A percentile compares a stretch with the other conserved stretches of the same genome.
These are phyloP conservation scores for Boletus pseudopeckii DNA, from an alignment of 768 basidiomycete genomes.

Conservation along the genomic window DNA sequence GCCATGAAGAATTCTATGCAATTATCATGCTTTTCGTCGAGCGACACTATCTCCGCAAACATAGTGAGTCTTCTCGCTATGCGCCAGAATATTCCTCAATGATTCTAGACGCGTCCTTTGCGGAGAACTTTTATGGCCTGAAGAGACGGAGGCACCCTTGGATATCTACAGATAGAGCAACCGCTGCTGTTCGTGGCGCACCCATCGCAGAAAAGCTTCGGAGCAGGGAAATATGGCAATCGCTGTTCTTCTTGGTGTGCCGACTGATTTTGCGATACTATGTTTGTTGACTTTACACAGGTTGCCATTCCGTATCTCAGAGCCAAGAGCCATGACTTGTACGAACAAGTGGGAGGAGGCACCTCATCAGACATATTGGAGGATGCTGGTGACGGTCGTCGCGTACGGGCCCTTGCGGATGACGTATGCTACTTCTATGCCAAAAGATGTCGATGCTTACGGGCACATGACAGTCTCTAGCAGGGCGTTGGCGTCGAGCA, in stretches of 20 bases:
- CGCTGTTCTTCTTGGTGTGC: constrained; percentile 76
- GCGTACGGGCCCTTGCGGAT: constrained; percentile 46
- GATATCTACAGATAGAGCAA: constrained; percentile 65
- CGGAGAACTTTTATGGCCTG: constrained; percentile 95
- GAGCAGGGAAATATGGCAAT: constrained; percentile 65
- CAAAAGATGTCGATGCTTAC: constrained; percentile 2
- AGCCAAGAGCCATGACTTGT: constrained; percentile 87
- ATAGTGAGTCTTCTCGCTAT: constrained; percentile 51
- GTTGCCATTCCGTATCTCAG: constrained; percentile 86
- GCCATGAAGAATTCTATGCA: constrained; percentile 96
- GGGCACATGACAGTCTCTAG: constrained; percentile 41
- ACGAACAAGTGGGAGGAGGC: constrained; percentile 85
- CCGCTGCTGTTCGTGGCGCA: constrained; percentile 63
- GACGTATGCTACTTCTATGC: constrained; percentile 38
- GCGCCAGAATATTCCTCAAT: background rate
- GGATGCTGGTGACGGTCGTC: constrained; percentile 45
- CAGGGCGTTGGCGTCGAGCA: constrained; percentile 49
- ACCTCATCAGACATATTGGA: constrained; percentile 62
- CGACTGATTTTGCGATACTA: background rate
- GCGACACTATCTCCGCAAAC: constrained; percentile 81
- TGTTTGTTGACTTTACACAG: constrained; percentile 28
- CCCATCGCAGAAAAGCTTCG: constrained; percentile 65
- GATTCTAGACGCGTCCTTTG: constrained; percentile 78
- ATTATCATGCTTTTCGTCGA: constrained; percentile 86
- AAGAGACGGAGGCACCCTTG: constrained; percentile 73